phyloP scores from a whole-genome alignment of 139 green algal genomes.

The Micractinium sp. region DNA sequence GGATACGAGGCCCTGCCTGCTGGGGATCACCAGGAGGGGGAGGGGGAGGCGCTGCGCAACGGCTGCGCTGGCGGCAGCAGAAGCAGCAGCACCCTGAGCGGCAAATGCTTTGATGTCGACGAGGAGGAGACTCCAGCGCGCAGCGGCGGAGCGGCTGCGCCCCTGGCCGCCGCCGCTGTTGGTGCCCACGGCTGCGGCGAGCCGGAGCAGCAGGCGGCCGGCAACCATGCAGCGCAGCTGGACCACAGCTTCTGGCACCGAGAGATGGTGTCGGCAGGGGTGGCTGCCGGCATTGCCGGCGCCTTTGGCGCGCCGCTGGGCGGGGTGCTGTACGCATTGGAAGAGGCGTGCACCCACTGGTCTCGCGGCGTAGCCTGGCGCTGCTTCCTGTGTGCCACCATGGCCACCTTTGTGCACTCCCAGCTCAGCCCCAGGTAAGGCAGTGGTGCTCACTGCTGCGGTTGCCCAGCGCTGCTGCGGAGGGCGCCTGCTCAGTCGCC shows the following conservation, averaged over 20 bases:
- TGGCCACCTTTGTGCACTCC: slow-evolving; percentile 71
- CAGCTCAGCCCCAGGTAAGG: slow-evolving; percentile 39
- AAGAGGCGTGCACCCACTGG: slow-evolving; percentile 83
- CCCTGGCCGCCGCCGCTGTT: too few relatives aligned
- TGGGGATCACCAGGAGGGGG: not conserved
- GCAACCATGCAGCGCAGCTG: slow-evolving; percentile 41
- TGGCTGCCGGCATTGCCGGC: slow-evolving; percentile 79
- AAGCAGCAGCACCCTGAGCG: too few relatives aligned
- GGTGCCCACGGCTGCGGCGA: too few relatives aligned
- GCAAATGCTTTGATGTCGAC: not conserved
- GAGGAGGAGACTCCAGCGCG: not conserved
- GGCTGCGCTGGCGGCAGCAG: not conserved
- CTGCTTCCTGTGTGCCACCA: slow-evolving; percentile 79
- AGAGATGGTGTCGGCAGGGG: slow-evolving; percentile 86
- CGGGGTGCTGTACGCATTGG: slow-evolving; percentile 88
- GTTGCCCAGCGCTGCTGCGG: too few relatives aligned
- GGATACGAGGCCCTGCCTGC: not conserved
- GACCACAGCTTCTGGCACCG: slow-evolving; percentile 67
- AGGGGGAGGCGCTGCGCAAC: not conserved
- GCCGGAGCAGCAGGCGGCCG: too few relatives aligned
- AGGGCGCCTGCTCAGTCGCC: too few relatives aligned
- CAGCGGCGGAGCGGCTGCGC: too few relatives aligned
- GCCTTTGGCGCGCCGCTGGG: slow-evolving; percentile 88
- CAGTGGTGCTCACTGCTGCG: too few relatives aligned
- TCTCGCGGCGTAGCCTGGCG: slow-evolving; percentile 79